Evolutionary conservation across 106 monocot genomes (phyloP).

Genomic region (Dioscorea dumetorum): DNA sequence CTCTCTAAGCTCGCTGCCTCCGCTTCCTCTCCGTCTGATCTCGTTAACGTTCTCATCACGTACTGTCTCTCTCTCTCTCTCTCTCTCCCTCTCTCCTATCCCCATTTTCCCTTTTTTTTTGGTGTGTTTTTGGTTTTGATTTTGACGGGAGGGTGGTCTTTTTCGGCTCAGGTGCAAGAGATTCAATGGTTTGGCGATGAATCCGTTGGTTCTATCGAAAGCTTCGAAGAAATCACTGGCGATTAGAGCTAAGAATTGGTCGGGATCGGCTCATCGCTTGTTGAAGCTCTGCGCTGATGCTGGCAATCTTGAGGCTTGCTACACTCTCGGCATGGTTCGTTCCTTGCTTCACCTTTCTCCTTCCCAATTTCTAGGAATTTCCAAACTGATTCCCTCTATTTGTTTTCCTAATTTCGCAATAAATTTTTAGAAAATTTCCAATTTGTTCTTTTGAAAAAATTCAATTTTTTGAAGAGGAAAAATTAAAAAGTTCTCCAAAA

Average conservation of each 20-base stretch:
- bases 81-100: background rate
- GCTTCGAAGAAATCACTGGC: conserved; percentile 20
- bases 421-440: too few species aligned
- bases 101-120: background rate
- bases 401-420: too few species aligned
- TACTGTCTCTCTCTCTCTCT: conserved; percentile 2
- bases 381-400: too few species aligned
- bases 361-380: too few species aligned
- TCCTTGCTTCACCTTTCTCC: background rate
- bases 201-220: conserved; percentile 26
- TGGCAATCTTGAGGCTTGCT: conserved; percentile 48
- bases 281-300: conserved; percentile 36
- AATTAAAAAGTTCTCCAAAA: too few species aligned
- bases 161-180: conserved; percentile 29
- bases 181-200: conserved; percentile 16
- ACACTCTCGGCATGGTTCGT: conserved; percentile 34
- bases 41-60: conserved; percentile 35
- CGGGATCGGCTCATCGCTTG: conserved; percentile 31
- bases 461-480: too few species aligned
- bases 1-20: conserved; percentile 40
- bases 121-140: background rate
- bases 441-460: too few species aligned
- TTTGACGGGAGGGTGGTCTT: background rate
- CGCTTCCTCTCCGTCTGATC: conserved; percentile 40
- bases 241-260: conserved; percentile 31